phyloP scores from a whole-genome alignment of 257 asterid species.

The Rhazya stricta region DNA sequence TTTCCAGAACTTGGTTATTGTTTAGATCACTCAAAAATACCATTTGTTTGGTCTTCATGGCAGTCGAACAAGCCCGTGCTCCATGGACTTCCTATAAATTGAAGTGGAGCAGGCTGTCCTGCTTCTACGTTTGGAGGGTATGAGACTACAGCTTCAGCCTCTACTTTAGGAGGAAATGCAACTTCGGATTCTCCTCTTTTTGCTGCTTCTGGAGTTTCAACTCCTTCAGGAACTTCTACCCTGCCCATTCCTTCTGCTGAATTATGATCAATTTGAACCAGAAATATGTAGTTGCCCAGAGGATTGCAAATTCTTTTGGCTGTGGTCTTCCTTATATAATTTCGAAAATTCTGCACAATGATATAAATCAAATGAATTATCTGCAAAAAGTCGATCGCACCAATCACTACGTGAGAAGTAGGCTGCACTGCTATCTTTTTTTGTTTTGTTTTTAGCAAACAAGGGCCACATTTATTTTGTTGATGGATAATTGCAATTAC shows the following conservation, averaged over 20 bases:
- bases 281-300: background rate
- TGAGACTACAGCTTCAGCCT: background rate
- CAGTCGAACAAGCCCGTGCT: conserved; percentile 33
- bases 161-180: conserved; percentile 11
- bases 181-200: background rate
- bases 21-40: conserved; percentile 1
- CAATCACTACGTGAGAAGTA: background rate
- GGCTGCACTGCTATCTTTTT: too few species aligned
- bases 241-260: conserved; percentile 20
- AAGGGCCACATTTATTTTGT: too few species aligned
- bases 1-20: too few species aligned
- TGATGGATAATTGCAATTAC: too few species aligned
- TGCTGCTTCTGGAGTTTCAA: conserved; percentile 4
- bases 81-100: conserved; percentile 26
- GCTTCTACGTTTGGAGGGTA: conserved; percentile 4
- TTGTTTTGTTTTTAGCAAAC: too few species aligned
- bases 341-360: background rate
- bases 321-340: background rate
- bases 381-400: background rate
- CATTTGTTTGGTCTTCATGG: conserved; percentile 27
- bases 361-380: background rate
- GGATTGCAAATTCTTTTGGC: background rate
- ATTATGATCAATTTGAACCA: background rate
- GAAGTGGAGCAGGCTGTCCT: background rate
- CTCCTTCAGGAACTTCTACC: conserved; percentile 10